Evolutionary conservation across 2,329 filamentous ascomycete genomes (phyloP), one percentile per base, ranked within the genome.

Genomic region (Diaporthe ampelina): DNA sequence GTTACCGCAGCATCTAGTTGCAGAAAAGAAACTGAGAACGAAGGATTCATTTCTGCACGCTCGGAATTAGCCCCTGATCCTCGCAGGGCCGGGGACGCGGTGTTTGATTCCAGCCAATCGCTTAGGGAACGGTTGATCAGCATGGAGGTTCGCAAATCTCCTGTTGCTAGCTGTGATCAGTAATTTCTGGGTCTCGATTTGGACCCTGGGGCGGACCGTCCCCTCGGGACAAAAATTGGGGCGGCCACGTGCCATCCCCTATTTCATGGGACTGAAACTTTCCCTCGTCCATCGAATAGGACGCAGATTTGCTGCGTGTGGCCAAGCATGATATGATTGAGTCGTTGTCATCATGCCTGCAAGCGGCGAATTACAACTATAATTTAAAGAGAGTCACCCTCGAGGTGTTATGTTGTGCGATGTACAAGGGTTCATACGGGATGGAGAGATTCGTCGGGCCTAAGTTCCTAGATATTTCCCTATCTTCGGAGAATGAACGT

Each of bases 101-200:
- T 61, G 58, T n/a, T 19, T 43, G 43, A 21, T 63, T 63, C 69
- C 69, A 52, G 57, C 69, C 69, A 72, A 72, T 72, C 69, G 69
- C 69, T 72, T 72, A 63, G 29, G 57, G 19, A 52, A 19, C 45
- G 32, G 58, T 52, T 61, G 57, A 61, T 50, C 52, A 72, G 50
- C 45, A 32, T 63, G 69, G 57, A 61, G 45, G 56, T 61, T 73
- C 71, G 61, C 59, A 73, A 73, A 68, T 67, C 59, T 73, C 61
- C 71, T 73, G 59, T 73, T 58, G 59, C 71, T 73, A 73, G 71
- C 71, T 68, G 37, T 52, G 71, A 73, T 68, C 59, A 73, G 71
- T 68, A 73, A 73, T 73, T 67, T 67, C 61, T 73, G 71, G 71
- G 69, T 61, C 69, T 52, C 26, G 45, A 61, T 43, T 72, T 72